phyloP scores from a whole-genome alignment of 352 stramenopile genomes.

The Globisporangium recalcitrans region DNA sequence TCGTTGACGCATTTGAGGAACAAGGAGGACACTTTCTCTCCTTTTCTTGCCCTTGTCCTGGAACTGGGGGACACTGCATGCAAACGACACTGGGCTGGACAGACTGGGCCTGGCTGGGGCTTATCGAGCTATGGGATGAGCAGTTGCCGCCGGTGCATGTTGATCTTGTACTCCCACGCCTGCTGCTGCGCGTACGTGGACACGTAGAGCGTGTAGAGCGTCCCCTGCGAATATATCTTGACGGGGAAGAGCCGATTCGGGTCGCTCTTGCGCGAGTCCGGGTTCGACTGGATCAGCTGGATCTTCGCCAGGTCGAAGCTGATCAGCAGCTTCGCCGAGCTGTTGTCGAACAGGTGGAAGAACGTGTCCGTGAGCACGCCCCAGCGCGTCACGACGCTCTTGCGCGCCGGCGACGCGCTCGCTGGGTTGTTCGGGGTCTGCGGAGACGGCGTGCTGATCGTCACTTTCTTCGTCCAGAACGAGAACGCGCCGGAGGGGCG shows the following conservation, averaged over 20 bases:
- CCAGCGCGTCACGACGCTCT: slow-evolving; percentile 65
- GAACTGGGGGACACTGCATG: not conserved
- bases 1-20: slow-evolving; percentile 6
- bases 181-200: slow-evolving; percentile 75
- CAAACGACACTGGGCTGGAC: not conserved
- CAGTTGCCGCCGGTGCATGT: slow-evolving; percentile 61
- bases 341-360: slow-evolving; percentile 77
- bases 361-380: slow-evolving; percentile 76
- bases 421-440: slow-evolving; percentile 33
- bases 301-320: slow-evolving; percentile 77
- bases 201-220: slow-evolving; percentile 70
- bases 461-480: slow-evolving; percentile 56
- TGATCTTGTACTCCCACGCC: slow-evolving; percentile 78
- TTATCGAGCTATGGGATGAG: slow-evolving; percentile 47
- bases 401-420: slow-evolving; percentile 40
- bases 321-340: slow-evolving; percentile 57
- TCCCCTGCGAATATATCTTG: slow-evolving; percentile 66
- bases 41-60: not conserved
- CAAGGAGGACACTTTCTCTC: not conserved
- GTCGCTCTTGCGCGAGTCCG: slow-evolving; percentile 36
- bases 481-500: slow-evolving; percentile 44
- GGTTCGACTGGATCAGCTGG: slow-evolving; percentile 60
- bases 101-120: not conserved
- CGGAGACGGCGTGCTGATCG: slow-evolving; percentile 38
- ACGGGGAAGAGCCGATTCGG: slow-evolving; percentile 55